Percentiles rank a stretch among this genome's conserved stretches.
phyloP scores from a whole-genome alignment of 768 basidiomycete genomes.

The Serendipita indica region DNA sequence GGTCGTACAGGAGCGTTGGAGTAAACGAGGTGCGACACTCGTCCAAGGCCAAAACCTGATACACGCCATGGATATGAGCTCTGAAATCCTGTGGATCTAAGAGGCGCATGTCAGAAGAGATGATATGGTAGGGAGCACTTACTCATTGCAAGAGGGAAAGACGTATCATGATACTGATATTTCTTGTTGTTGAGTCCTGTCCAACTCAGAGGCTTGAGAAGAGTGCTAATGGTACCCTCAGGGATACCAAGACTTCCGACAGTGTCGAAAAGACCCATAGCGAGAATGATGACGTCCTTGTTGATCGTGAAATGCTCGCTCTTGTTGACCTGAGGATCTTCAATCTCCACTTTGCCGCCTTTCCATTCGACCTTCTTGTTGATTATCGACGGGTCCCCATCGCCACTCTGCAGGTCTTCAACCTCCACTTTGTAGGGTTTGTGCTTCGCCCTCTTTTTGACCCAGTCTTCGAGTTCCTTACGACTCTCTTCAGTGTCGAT shows the following conservation, averaged over 20 bases:
- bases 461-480: not conserved
- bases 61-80: conserved; percentile 14
- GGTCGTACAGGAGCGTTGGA: conserved; percentile 16
- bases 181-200: not conserved
- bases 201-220: not conserved
- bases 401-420: not conserved
- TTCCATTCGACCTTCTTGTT: not conserved
- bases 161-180: conserved; percentile 1
- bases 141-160: not conserved
- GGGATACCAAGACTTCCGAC: conserved; percentile 13
- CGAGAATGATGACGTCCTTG: not conserved
- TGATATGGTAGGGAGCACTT: conserved; percentile 6
- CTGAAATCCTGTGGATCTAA: not conserved
- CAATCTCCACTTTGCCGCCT: not conserved
- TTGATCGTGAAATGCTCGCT: not conserved
- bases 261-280: conserved; percentile 19
- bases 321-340: too few species aligned
- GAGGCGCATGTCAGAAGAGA: not conserved
- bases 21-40: conserved; percentile 19
- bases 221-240: not conserved
- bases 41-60: conserved; percentile 21
- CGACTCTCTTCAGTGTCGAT: not conserved
- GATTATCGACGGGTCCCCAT: not conserved
- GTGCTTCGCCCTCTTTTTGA: not conserved
- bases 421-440: not conserved